These are phyloP conservation scores for Triangularia verruculosa DNA, from an alignment of 2,329 filamentous ascomycete genomes.

Conservation along the genomic window DNA sequence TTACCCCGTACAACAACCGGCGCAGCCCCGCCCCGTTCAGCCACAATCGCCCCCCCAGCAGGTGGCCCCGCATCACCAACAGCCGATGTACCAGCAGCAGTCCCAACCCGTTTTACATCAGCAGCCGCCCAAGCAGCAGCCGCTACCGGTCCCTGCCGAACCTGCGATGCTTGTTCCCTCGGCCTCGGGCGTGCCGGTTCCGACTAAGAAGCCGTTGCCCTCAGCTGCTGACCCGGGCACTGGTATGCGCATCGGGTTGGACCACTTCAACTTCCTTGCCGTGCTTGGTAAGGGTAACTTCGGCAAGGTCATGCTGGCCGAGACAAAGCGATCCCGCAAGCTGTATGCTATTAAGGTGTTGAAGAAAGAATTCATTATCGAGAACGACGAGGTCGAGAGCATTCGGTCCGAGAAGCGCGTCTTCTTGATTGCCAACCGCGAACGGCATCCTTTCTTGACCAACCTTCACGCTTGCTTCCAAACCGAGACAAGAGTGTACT, in stretches of 20 bases:
- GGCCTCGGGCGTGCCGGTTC: slow-evolving; percentile 35
- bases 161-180: slow-evolving; percentile 33
- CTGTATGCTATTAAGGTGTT: slow-evolving; percentile 98
- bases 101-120: slow-evolving; percentile 29
- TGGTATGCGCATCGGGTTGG: slow-evolving; percentile 83
- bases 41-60: slow-evolving; percentile 32
- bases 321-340: slow-evolving; percentile 88
- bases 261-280: slow-evolving; percentile 98
- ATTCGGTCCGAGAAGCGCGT: slow-evolving; percentile 97
- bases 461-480: slow-evolving; percentile 98
- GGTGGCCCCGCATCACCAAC: slow-evolving; percentile 34
- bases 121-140: slow-evolving; percentile 38
- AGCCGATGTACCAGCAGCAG: slow-evolving; percentile 30
- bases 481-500: slow-evolving; percentile 96
- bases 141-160: slow-evolving; percentile 37
- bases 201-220: slow-evolving; percentile 61
- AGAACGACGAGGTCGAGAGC: slow-evolving; percentile 98
- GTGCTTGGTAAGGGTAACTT: slow-evolving; percentile 99
- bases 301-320: slow-evolving; percentile 98
- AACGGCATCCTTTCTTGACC: slow-evolving; percentile 91
- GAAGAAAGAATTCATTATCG: slow-evolving; percentile 99
- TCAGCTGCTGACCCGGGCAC: slow-evolving; percentile 69
- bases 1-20: slow-evolving; percentile 44
- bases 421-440: slow-evolving; percentile 94
- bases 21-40: slow-evolving; percentile 36